Evolutionary conservation across 2,329 filamentous ascomycete genomes (phyloP).

Genomic region (Alternaria arborescens): DNA sequence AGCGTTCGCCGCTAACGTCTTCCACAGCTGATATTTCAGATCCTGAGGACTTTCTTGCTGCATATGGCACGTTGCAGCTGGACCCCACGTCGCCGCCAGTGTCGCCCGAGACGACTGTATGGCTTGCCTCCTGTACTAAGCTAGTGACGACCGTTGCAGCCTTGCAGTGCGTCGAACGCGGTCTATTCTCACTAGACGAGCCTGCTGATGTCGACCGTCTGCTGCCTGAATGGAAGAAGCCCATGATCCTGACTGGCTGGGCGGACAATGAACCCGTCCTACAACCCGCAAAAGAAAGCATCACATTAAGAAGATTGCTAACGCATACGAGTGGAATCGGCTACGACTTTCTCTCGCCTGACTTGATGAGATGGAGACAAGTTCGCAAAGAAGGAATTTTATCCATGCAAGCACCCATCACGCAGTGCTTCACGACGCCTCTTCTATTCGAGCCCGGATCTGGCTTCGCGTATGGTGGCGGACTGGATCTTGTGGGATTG

Average conservation of each 20-base stretch:
- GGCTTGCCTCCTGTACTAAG: conserved; percentile 45
- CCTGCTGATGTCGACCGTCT: conserved; percentile 30
- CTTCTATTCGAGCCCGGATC: conserved; percentile 40
- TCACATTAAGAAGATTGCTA: conserved; percentile 34
- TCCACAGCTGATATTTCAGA: conserved; percentile 3
- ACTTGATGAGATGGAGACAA: conserved; percentile 25
- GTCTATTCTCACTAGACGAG: conserved; percentile 37
- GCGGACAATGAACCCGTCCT: conserved; percentile 20
- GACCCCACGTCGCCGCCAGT: conserved; percentile 24
- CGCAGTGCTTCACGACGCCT: conserved; percentile 23
- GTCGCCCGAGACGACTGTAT: conserved; percentile 36
- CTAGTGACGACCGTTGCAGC: conserved; percentile 37
- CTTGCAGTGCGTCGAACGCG: conserved; percentile 43
- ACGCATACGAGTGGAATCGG: conserved; percentile 38
- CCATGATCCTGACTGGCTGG: conserved; percentile 29
- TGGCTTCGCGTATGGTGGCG: conserved; percentile 30
- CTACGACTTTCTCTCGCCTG: conserved; percentile 32
- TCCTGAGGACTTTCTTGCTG: conserved; percentile 21
- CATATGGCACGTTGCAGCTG: conserved; percentile 26
- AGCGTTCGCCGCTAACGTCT: neutral
- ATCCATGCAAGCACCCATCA: conserved; percentile 18
- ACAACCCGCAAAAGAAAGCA: conserved; percentile 24
- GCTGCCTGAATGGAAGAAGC: conserved; percentile 36
- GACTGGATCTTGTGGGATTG: conserved; percentile 35
- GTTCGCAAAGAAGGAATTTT: conserved; percentile 17